Base-by-base conservation (phyloP, 257 asterid species). In the Echium plantagineum region DNA sequence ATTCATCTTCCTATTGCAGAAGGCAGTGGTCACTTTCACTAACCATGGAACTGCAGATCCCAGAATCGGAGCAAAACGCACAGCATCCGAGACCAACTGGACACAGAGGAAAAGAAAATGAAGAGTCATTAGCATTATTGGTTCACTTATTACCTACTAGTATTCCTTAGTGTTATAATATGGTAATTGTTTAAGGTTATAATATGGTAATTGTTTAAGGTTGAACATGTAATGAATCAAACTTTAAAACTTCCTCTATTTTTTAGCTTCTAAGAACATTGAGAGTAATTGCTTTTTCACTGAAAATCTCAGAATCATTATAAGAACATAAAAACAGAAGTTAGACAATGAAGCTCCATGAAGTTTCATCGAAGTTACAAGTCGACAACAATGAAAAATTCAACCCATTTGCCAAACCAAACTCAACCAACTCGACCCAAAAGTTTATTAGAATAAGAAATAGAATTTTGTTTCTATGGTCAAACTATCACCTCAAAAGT, bases 1-100 rank as follows among this genome's bases (percentile, higher is more conserved):
- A 66, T 48, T 32, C 24, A 20, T 46, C 46, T 66, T 15, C 54
- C 35, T 12, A 8, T 31, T 65, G 61, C 74, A 71, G 80, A 32
- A 52, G 19, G 63, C 54, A 32, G 53, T 32, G 0, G 52, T 9
- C 57, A 13, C 38, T 52, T 62, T 53, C 65, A 18, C 57, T 20
- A 26, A 73, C 53, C 31, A 6, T 26, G 69, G 64, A 18, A 19
- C 48, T 26, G 20, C 10, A 59, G 18, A 6, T 52, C 46, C 66
- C 17, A 51, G 52, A 51, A 20, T 46, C 4, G 54, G 56, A 48
- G 15, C 56, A 65, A 75, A 68, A 65, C 57, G 70, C 13, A 61
- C 58, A 56, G 18, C 28, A 15, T 60, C 62, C 52, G 31, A 35
- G 19, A 57, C 57, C 57, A 62, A 52, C 62, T 52, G 60, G 62